phyloP scores from a whole-genome alignment of 2,329 filamentous ascomycete species.

The Aspergillus sp. region DNA sequence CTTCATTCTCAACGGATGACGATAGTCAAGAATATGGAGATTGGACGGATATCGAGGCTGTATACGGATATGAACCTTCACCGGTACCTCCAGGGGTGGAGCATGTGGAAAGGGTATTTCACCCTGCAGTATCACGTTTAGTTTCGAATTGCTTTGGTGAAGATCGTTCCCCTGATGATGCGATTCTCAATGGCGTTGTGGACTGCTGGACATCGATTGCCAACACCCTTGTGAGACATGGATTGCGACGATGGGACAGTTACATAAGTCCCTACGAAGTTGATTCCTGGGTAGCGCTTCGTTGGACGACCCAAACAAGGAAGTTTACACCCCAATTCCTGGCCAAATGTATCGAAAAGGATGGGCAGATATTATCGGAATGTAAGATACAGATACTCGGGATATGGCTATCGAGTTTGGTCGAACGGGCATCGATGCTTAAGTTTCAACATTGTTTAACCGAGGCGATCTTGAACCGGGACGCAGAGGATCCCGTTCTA shows the following conservation, averaged over 20 bases:
- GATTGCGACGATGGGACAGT: constrained; percentile 53
- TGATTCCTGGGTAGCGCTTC: constrained; percentile 49
- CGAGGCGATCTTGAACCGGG: constrained; percentile 52
- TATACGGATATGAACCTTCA: constrained; percentile 31
- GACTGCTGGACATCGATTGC: constrained; percentile 58
- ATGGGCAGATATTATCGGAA: constrained; percentile 42
- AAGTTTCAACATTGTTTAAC: constrained; percentile 63
- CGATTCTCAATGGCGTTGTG: constrained; percentile 51
- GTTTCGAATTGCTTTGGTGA: constrained; percentile 63
- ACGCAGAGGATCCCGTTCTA: constrained; percentile 49
- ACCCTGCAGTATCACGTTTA: constrained; percentile 53
- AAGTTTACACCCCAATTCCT: constrained; percentile 50
- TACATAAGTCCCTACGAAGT: constrained; percentile 57
- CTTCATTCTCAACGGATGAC: constrained; percentile 46
- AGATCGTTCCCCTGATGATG: constrained; percentile 56
- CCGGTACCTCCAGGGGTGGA: constrained; percentile 25
- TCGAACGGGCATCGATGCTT: constrained; percentile 60
- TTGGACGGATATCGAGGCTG: constrained; percentile 55
- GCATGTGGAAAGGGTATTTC: constrained; percentile 45
- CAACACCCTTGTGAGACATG: constrained; percentile 46
- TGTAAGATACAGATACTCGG: constrained; percentile 52
- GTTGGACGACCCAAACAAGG: constrained; percentile 48
- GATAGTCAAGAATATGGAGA: constrained; percentile 67
- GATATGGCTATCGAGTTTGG: constrained; percentile 56
- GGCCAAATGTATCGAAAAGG: constrained; percentile 45